A percentile compares a stretch with the other conserved stretches of the same genome.
Conservation (phyloP, 2,329 filamentous ascomycete species). For the Didymosphaeria variabile region DNA sequence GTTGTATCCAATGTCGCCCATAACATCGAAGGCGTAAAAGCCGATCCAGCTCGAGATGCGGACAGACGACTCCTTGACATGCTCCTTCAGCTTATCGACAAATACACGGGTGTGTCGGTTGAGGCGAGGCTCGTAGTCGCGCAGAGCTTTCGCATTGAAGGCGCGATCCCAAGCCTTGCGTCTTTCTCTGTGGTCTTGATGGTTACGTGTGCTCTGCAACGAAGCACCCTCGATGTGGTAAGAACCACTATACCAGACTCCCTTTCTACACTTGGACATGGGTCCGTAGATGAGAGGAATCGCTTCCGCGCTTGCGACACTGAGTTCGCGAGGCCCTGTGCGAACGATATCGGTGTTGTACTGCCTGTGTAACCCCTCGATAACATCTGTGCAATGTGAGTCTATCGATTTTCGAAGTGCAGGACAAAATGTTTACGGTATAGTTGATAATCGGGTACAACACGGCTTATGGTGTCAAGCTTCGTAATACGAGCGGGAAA, state of each 20-base stretch:
- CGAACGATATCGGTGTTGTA: slow-evolving; percentile 45
- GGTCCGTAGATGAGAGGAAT: slow-evolving; percentile 41
- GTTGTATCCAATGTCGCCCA: slow-evolving; percentile 57
- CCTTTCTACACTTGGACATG: slow-evolving; percentile 41
- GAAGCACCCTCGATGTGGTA: slow-evolving; percentile 32
- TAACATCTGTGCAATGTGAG: slow-evolving; percentile 15
- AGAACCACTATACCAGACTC: slow-evolving; percentile 34
- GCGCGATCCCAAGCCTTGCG: slow-evolving; percentile 46
- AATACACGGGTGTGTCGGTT: slow-evolving; percentile 40
- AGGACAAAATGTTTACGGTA: slow-evolving; percentile 23
- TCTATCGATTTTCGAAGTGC: neutral
- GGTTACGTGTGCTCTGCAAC: slow-evolving; percentile 40
- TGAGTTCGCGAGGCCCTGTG: slow-evolving; percentile 46
- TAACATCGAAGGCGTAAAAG: slow-evolving; percentile 60
- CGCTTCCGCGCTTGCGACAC: slow-evolving; percentile 39
- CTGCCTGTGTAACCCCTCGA: slow-evolving; percentile 34
- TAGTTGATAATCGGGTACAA: slow-evolving; percentile 32
- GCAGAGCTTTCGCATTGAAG: slow-evolving; percentile 44
- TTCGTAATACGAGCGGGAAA: slow-evolving; percentile 49
- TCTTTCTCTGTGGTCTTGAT: slow-evolving; percentile 38
- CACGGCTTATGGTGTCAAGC: slow-evolving; percentile 45
- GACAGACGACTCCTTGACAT: slow-evolving; percentile 27
- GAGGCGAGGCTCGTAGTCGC: slow-evolving; percentile 48
- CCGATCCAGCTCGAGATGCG: slow-evolving; percentile 46
- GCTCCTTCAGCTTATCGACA: slow-evolving; percentile 35